phyloP scores from a whole-genome alignment of 352 stramenopile genomes.

The Pythium diclinum region DNA sequence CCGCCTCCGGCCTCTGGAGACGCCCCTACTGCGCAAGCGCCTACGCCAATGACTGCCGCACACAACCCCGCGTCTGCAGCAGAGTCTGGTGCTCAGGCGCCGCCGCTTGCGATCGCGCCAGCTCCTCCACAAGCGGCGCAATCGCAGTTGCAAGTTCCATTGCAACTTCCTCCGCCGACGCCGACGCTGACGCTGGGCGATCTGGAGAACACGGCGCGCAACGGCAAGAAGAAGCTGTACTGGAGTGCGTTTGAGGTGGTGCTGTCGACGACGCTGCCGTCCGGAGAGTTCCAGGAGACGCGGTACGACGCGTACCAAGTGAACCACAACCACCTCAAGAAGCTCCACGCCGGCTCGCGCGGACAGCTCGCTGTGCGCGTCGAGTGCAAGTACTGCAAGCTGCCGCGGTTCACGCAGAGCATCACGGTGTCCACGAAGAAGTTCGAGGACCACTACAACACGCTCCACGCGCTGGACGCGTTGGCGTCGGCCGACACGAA shows the following conservation, averaged over 20 bases:
- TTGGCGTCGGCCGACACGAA: constrained; percentile 21
- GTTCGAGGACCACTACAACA: constrained; percentile 33
- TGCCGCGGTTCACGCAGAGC: constrained; percentile 31
- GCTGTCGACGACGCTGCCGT: constrained; percentile 8
- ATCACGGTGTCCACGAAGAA: constrained; percentile 34
- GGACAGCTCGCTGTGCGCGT: constrained; percentile 23
- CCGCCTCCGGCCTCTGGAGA: background rate
- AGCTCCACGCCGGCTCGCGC: constrained; percentile 23
- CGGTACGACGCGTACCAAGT: constrained; percentile 29
- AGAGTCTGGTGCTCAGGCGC: background rate
- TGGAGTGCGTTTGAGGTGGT: constrained; percentile 29
- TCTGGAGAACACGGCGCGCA: constrained; percentile 26
- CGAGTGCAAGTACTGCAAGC: constrained; percentile 30
- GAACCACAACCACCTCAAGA: constrained; percentile 31
- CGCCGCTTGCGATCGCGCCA: background rate
- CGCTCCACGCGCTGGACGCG: constrained; percentile 24
- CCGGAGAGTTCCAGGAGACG: constrained; percentile 14
- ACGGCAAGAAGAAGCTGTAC: constrained; percentile 34
- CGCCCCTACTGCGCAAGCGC: background rate
- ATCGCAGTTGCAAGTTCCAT: background rate
- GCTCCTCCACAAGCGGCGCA: background rate
- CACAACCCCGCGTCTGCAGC: background rate
- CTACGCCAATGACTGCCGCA: background rate
- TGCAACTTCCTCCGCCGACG: background rate
- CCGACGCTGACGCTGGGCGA: constrained; percentile 21